phyloP scores from a whole-genome alignment of 495 filamentous ascomycete species.

The Penicillium desertorum region DNA sequence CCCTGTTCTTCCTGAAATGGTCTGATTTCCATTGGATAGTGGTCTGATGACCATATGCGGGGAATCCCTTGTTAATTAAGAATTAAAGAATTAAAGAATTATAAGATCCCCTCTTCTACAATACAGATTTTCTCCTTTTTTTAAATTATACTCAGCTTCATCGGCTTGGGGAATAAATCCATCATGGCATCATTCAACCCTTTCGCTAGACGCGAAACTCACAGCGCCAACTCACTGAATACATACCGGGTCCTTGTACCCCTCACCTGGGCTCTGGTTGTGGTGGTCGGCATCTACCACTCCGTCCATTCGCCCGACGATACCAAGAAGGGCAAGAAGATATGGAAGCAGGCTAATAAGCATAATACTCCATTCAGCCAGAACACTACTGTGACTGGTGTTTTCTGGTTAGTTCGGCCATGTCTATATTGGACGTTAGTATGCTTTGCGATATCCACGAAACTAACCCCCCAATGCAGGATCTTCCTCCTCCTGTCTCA shows the following conservation, averaged over 20 bases:
- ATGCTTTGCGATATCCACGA: background rate
- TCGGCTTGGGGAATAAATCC: background rate
- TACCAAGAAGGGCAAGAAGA: conserved; percentile 52
- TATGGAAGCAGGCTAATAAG: conserved; percentile 68
- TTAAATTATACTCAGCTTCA: conserved; percentile 1
- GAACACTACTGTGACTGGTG: conserved; percentile 63
- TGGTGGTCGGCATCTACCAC: conserved; percentile 70
- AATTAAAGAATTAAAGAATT: no score
- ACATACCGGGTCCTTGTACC: conserved; percentile 67
- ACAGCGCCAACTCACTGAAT: conserved; percentile 49
- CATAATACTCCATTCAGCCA: conserved; percentile 73
- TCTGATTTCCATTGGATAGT: background rate
- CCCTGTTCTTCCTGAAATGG: conserved; percentile 1
- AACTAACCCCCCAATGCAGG: conserved; percentile 44
- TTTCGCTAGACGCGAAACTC: conserved; percentile 62
- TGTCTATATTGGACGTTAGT: no score
- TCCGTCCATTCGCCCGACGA: conserved; percentile 60
- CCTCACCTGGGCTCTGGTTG: conserved; percentile 67
- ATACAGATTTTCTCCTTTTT: background rate
- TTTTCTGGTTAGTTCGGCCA: conserved; percentile 66
- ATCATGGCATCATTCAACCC: conserved; percentile 57
- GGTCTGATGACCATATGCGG: conserved; percentile 7
- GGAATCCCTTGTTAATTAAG: conserved; percentile 3
- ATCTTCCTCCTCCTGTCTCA: conserved; percentile 73
- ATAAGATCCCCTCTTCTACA: conserved; percentile 13